These are phyloP conservation scores for Ophiostoma populinum DNA, from an alignment of 2,329 filamentous ascomycete genomes.

Conservation along the genomic window DNA sequence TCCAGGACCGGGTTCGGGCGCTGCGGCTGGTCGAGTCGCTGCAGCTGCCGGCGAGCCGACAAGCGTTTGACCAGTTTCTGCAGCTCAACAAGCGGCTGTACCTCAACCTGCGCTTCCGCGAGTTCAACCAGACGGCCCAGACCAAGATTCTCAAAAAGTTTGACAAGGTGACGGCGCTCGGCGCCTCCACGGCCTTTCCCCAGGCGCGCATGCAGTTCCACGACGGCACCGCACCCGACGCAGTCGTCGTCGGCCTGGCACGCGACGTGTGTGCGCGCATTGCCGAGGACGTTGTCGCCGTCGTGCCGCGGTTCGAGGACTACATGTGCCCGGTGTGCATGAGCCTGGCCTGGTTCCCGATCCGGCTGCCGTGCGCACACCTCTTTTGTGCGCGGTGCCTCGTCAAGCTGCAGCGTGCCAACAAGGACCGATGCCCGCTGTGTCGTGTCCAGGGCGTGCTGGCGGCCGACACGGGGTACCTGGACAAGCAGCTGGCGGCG, in stretches of 20 bases:
- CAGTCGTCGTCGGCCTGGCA: constrained; percentile 50
- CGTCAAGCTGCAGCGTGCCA: constrained; percentile 58
- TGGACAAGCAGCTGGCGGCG: constrained; percentile 49
- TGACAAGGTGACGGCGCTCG: constrained; percentile 57
- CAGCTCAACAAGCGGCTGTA: constrained; percentile 58
- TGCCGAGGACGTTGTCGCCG: constrained; percentile 50
- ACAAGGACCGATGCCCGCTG: constrained; percentile 54
- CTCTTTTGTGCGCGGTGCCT: constrained; percentile 74
- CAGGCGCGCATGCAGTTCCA: constrained; percentile 16
- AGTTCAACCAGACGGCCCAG: constrained; percentile 64
- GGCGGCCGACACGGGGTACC: constrained; percentile 50
- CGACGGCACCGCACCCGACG: constrained; percentile 36
- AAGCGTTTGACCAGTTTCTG: constrained; percentile 52
- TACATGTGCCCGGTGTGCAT: constrained; percentile 71
- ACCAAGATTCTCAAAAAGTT: constrained; percentile 84
- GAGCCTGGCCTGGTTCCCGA: constrained; percentile 61
- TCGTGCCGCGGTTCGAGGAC: constrained; percentile 70
- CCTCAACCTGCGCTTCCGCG: constrained; percentile 67
- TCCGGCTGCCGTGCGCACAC: constrained; percentile 59
- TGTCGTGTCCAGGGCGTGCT: constrained; percentile 58
- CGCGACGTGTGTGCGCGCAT: constrained; percentile 62
- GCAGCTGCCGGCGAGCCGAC: constrained; percentile 46
- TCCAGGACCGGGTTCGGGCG: constrained; percentile 48
- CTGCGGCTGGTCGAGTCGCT: constrained; percentile 42
- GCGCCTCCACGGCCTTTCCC: constrained; percentile 1